phyloP scores from a whole-genome alignment of 2,329 filamentous ascomycete species.

The Ceratocystis eucalypticola region DNA sequence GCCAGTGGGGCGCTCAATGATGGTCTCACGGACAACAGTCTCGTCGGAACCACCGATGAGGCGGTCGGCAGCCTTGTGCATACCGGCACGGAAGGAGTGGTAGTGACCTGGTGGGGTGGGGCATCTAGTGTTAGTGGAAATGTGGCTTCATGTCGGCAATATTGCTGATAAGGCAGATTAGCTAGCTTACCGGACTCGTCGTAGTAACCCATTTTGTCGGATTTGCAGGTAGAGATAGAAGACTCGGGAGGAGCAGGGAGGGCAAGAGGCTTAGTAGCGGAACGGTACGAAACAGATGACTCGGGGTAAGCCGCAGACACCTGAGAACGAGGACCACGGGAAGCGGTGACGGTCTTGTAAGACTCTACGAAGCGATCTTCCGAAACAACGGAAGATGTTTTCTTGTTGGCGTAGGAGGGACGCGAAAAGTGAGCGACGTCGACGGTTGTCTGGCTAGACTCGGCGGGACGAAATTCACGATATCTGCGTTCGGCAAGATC shows the following conservation, averaged over 20 bases:
- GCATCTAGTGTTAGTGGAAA: constrained; percentile 11
- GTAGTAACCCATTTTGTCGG: constrained; percentile 49
- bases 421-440: constrained; percentile 21
- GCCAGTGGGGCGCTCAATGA: constrained; percentile 24
- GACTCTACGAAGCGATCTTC: constrained; percentile 21
- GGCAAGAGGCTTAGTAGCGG: constrained; percentile 14
- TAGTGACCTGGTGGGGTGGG: constrained; percentile 35
- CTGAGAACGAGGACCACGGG: constrained; percentile 19
- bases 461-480: constrained; percentile 33
- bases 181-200: constrained; percentile 45
- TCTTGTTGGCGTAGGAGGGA: constrained; percentile 15
- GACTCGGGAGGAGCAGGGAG: constrained; percentile 24
- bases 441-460: constrained; percentile 33
- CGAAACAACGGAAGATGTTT: constrained; percentile 16
- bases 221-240: constrained; percentile 13
- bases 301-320: constrained; percentile 17
- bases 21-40: constrained; percentile 34
- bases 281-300: constrained; percentile 14
- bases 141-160: background rate
- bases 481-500: constrained; percentile 55
- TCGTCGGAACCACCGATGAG: constrained; percentile 34
- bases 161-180: constrained; percentile 2
- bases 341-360: constrained; percentile 25
- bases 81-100: constrained; percentile 43
- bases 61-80: constrained; percentile 45